Conservation (phyloP, 2,329 filamentous ascomycete species). For the Dothideomycetes sp. region DNA sequence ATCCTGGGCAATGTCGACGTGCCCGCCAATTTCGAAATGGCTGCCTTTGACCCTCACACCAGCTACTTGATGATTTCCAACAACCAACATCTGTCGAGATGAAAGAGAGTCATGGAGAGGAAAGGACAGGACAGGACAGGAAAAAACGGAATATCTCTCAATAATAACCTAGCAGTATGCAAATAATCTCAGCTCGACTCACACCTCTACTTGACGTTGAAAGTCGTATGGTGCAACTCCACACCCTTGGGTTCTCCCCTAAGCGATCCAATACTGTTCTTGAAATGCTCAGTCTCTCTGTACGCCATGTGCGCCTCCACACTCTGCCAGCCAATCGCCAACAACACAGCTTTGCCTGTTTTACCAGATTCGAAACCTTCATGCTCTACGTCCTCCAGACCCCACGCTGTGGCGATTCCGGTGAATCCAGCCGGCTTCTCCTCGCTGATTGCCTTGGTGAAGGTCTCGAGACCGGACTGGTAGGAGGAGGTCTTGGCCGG, state of each 20-base stretch:
- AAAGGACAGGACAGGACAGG: neutral
- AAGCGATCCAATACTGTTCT: conserved; percentile 28
- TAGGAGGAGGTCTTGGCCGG: conserved; percentile 22
- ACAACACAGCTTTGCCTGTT: conserved; percentile 29
- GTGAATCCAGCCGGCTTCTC: conserved; percentile 17
- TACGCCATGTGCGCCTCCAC: conserved; percentile 38
- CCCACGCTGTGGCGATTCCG: conserved; percentile 24
- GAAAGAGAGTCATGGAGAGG: neutral
- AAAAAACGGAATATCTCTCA: no score
- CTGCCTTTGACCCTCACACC: conserved; percentile 15
- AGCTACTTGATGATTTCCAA: neutral
- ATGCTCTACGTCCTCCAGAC: conserved; percentile 18
- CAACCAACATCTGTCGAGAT: conserved; percentile 5
- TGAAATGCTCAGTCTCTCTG: conserved; percentile 34
- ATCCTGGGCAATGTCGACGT: conserved; percentile 22
- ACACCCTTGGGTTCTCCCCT: conserved; percentile 30
- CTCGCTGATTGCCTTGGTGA: conserved; percentile 24
- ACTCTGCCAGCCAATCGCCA: conserved; percentile 42
- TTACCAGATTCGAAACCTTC: conserved; percentile 16
- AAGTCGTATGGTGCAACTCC: conserved; percentile 23
- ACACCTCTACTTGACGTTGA: neutral
- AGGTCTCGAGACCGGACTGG: conserved; percentile 24
- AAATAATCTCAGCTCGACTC: neutral
- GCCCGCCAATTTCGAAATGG: conserved; percentile 22
- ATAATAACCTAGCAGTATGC: no score